Conservation (phyloP, 2,329 filamentous ascomycete species). For the Pestalotiopsis sp. region DNA sequence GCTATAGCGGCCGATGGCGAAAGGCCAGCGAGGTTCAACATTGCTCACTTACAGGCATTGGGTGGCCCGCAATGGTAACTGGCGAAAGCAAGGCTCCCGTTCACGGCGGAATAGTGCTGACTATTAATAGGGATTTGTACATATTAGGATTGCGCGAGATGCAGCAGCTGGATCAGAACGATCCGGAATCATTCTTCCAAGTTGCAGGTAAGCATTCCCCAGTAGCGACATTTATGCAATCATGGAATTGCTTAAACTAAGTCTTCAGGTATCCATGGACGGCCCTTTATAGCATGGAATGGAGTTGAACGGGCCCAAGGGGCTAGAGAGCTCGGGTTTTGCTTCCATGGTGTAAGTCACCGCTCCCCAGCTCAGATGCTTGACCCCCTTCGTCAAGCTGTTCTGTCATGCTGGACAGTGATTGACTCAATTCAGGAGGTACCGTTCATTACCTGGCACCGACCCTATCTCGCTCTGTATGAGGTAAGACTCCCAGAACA, state of each 20-base stretch:
- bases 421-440: slow-evolving; percentile 37
- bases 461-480: slow-evolving; percentile 53
- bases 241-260: background rate
- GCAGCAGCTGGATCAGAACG: slow-evolving; percentile 38
- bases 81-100: background rate
- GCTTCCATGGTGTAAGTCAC: slow-evolving; percentile 39
- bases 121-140: slow-evolving; percentile 45
- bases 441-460: slow-evolving; percentile 56
- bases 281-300: slow-evolving; percentile 43
- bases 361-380: background rate
- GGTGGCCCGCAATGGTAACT: slow-evolving; percentile 26
- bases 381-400: background rate
- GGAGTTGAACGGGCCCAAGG: slow-evolving; percentile 35
- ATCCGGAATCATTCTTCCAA: slow-evolving; percentile 51
- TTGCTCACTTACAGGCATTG: slow-evolving; percentile 42
- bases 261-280: slow-evolving; percentile 26
- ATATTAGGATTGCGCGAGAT: slow-evolving; percentile 45
- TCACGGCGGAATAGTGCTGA: slow-evolving; percentile 4
- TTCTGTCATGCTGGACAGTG: background rate
- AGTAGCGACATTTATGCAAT: background rate
- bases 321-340: slow-evolving; percentile 22
- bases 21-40: slow-evolving; percentile 45
- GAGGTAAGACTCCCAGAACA: slow-evolving; percentile 42
- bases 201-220: slow-evolving; percentile 39
- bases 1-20: slow-evolving; percentile 34